These are phyloP conservation scores for Vachellia collinsii DNA, from an alignment of 306 rosid species.

Conservation along the genomic window DNA sequence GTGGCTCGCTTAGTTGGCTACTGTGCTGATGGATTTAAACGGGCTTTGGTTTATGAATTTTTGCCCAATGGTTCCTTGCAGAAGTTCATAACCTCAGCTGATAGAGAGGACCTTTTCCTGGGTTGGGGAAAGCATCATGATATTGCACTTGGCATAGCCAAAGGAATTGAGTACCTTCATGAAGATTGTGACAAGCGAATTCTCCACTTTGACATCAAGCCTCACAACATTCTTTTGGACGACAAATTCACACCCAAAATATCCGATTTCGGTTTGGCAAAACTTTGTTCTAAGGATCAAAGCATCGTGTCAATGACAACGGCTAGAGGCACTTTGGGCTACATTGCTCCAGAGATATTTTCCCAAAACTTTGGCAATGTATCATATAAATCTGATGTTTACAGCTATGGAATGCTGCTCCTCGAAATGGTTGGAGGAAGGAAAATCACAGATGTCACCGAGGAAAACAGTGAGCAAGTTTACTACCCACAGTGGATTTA, in stretches of 20 bases:
- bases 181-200: not conserved
- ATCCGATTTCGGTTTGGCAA: slow-evolving; percentile 1
- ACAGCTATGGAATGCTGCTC: not conserved
- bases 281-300: not conserved
- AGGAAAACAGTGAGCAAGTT: slow-evolving; percentile 7
- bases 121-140: not conserved
- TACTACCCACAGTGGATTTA: slow-evolving; percentile 40
- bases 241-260: not conserved
- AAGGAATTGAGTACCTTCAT: slow-evolving; percentile 4
- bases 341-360: not conserved
- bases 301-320: not conserved
- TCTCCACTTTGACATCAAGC: not conserved
- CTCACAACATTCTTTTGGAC: not conserved
- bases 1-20: slow-evolving; percentile 43
- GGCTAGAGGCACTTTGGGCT: not conserved
- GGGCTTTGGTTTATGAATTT: slow-evolving; percentile 20
- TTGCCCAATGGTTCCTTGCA: not conserved
- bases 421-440: slow-evolving; percentile 3
- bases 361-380: not conserved
- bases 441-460: slow-evolving; percentile 21
- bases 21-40: slow-evolving; percentile 37
- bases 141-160: not conserved
- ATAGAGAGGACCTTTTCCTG: not conserved
- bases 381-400: not conserved
- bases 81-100: slow-evolving; percentile 1